phyloP scores from a whole-genome alignment of 306 rosid genomes.

The Mucuna pruriens region DNA sequence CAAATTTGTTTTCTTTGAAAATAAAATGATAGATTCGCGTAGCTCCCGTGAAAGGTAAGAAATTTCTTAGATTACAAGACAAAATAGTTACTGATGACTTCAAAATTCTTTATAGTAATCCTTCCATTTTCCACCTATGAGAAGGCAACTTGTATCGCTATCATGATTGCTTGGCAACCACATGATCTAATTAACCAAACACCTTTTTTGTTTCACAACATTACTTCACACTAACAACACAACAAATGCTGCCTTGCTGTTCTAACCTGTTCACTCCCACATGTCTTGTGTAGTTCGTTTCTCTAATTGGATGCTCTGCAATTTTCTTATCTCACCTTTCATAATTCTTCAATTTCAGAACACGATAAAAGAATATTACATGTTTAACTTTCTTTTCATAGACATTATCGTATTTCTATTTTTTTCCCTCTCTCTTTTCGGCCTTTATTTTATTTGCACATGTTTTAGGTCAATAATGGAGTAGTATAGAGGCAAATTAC shows the following conservation, averaged over 20 bases:
- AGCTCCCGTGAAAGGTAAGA: constrained; percentile 26
- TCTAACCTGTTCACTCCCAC: constrained; percentile 34
- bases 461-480: background rate
- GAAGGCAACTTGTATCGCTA: background rate
- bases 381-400: background rate
- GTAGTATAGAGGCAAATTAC: background rate
- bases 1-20: background rate
- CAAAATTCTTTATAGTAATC: background rate
- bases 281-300: background rate
- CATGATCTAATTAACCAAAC: background rate
- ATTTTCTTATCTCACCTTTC: constrained; percentile 21
- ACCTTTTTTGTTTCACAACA: background rate
- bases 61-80: constrained; percentile 9
- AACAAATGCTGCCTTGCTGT: constrained; percentile 43
- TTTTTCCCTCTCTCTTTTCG: background rate
- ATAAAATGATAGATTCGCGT: constrained; percentile 13
- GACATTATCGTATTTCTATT: background rate
- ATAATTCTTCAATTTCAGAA: background rate
- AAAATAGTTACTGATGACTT: background rate
- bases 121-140: constrained; percentile 4
- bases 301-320: background rate
- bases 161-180: constrained; percentile 44
- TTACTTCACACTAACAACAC: constrained; percentile 24
- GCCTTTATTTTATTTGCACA: background rate
- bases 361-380: background rate